phyloP scores from a whole-genome alignment of 257 asterid species.

The Capsicum chinense region DNA sequence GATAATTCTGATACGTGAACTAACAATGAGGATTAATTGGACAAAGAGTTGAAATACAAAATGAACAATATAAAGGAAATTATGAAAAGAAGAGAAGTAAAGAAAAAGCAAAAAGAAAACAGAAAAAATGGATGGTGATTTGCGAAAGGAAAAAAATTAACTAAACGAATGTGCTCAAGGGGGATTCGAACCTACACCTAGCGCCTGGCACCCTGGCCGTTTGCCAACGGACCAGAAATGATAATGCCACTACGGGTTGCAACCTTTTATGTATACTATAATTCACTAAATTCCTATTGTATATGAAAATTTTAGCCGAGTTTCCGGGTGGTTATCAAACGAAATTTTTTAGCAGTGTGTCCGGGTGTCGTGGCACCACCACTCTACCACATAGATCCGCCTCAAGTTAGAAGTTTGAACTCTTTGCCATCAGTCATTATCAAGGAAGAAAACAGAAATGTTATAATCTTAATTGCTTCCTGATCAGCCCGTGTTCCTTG shows the following conservation, averaged over 20 bases:
- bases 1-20: background rate
- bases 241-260: background rate
- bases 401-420: background rate
- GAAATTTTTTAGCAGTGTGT: background rate
- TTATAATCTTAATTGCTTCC: background rate
- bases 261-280: background rate
- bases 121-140: background rate
- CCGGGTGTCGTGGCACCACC: background rate
- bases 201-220: background rate
- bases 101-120: background rate
- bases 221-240: background rate
- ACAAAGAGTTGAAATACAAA: background rate
- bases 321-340: background rate
- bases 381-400: background rate
- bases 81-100: background rate
- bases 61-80: background rate
- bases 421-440: background rate
- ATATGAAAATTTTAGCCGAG: background rate
- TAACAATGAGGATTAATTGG: background rate
- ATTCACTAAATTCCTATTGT: background rate
- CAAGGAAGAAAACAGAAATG: constrained; percentile 17
- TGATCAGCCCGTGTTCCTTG: background rate
- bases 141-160: background rate
- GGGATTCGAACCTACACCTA: background rate
- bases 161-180: background rate